Evolutionary conservation across 768 basidiomycete species (phyloP).

Genomic region (Kwoniella newhampshirensis): DNA sequence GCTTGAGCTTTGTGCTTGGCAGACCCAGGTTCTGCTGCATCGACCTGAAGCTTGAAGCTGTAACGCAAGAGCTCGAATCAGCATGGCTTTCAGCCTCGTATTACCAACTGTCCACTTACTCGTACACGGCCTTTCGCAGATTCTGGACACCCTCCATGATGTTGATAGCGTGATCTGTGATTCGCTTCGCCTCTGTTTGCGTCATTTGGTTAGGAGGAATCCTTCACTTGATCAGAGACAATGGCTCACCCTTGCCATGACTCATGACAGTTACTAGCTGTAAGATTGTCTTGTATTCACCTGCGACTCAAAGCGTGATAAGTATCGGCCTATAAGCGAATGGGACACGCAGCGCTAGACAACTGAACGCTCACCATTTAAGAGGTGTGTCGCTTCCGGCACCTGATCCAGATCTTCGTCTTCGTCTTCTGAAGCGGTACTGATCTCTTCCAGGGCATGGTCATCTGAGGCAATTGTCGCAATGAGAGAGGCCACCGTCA

Average conservation of each 20-base stretch:
- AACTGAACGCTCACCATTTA: slow-evolving; percentile 64
- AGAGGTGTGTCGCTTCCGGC: slow-evolving; percentile 83
- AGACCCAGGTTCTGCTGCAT: slow-evolving; percentile 75
- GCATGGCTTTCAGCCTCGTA: background rate
- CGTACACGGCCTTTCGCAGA: slow-evolving; percentile 88
- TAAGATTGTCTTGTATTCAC: slow-evolving; percentile 94
- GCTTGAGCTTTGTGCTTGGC: slow-evolving; percentile 72
- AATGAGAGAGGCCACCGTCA: slow-evolving; percentile 85
- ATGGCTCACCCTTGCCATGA: slow-evolving; percentile 70
- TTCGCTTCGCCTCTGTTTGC: slow-evolving; percentile 73
- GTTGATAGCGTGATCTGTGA: slow-evolving; percentile 86
- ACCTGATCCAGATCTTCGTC: slow-evolving; percentile 63
- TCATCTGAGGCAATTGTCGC: slow-evolving; percentile 60
- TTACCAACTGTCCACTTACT: slow-evolving; percentile 63
- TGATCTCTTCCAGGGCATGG: slow-evolving; percentile 29
- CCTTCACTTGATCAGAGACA: background rate
- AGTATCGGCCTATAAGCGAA: slow-evolving; percentile 7
- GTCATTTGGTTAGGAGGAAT: background rate
- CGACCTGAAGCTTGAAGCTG: slow-evolving; percentile 88
- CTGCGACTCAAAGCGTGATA: slow-evolving; percentile 56
- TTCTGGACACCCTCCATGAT: slow-evolving; percentile 93
- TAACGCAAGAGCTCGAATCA: too few species aligned
- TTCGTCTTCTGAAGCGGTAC: slow-evolving; percentile 20
- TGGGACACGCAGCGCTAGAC: background rate
- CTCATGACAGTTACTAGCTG: slow-evolving; percentile 89